These are phyloP conservation scores for Colletotrichum sp. DNA, from an alignment of 2,329 filamentous ascomycete genomes.

Conservation along the genomic window DNA sequence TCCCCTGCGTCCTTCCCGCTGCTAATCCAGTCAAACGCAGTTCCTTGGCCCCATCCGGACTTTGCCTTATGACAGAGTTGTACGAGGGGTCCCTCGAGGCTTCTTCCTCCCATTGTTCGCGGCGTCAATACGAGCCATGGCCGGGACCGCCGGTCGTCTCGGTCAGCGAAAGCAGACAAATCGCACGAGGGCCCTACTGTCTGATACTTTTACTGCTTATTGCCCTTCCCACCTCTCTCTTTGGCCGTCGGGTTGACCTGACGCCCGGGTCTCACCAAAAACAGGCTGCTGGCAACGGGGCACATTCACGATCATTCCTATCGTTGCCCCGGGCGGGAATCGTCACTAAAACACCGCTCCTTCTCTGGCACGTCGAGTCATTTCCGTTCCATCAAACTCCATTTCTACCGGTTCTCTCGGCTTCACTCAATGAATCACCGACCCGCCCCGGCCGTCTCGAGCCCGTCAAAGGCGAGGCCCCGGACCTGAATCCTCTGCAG, in stretches of 20 bases:
- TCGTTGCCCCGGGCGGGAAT: not conserved
- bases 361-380: slow-evolving; percentile 14
- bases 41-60: not conserved
- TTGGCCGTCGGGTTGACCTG: not conserved
- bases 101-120: not conserved
- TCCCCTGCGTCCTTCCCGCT: not conserved
- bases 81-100: not conserved
- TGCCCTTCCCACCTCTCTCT: not conserved
- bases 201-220: not conserved
- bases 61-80: not conserved
- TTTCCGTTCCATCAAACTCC: slow-evolving; percentile 15
- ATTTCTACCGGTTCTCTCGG: slow-evolving; percentile 8
- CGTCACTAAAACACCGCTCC: not conserved
- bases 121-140: not conserved
- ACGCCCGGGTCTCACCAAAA: not conserved
- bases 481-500: not conserved
- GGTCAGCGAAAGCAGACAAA: not conserved
- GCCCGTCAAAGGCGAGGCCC: not conserved
- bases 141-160: slow-evolving; percentile 3
- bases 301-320: not conserved
- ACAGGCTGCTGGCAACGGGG: not conserved
- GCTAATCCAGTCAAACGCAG: not conserved
- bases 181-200: not conserved
- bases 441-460: not conserved
- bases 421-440: not conserved